These are phyloP conservation scores for Phytophthora cryptogea DNA, from an alignment of 352 stramenopile species.

Conservation along the genomic window DNA sequence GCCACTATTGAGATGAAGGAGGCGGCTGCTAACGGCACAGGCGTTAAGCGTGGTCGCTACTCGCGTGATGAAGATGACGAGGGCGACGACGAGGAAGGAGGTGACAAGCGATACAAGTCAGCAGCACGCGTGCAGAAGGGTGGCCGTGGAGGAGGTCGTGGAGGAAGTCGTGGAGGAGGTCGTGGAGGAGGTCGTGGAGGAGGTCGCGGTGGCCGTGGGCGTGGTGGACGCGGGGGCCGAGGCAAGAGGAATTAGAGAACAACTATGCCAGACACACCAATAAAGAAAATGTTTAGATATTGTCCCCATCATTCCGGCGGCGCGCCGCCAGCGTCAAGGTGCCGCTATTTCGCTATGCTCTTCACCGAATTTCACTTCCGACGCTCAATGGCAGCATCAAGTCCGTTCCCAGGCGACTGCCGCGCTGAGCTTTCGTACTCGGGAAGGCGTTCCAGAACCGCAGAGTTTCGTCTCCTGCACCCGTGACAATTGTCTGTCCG, in stretches of 20 bases:
- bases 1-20: slow-evolving; percentile 92
- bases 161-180: slow-evolving; percentile 33
- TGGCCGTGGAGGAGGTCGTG: slow-evolving; percentile 34
- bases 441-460: slow-evolving; percentile 98
- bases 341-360: slow-evolving; percentile 2
- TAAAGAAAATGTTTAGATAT: slow-evolving; percentile 42
- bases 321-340: slow-evolving; percentile 11
- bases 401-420: slow-evolving; percentile 53
- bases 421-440: slow-evolving; percentile 58
- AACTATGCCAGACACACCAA: slow-evolving; percentile 1
- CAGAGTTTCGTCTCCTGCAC: slow-evolving; percentile 97
- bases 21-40: slow-evolving; percentile 53
- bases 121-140: slow-evolving; percentile 57
- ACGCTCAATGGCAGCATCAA: slow-evolving; percentile 63
- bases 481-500: slow-evolving; percentile 97
- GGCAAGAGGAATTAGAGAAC: slow-evolving; percentile 46
- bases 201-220: slow-evolving; percentile 18
- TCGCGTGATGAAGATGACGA: slow-evolving; percentile 55
- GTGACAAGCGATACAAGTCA: slow-evolving; percentile 82
- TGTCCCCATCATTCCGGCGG: slow-evolving; percentile 18
- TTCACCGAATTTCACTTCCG: slow-evolving; percentile 68
- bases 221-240: slow-evolving; percentile 29
- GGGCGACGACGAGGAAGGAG: slow-evolving; percentile 40
- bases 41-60: slow-evolving; percentile 64
- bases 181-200: slow-evolving; percentile 32